Evolutionary conservation across 2,329 filamentous ascomycete species (phyloP), one percentile per base, ranked within the genome.

Genomic region (Podosphaera leucotricha): DNA sequence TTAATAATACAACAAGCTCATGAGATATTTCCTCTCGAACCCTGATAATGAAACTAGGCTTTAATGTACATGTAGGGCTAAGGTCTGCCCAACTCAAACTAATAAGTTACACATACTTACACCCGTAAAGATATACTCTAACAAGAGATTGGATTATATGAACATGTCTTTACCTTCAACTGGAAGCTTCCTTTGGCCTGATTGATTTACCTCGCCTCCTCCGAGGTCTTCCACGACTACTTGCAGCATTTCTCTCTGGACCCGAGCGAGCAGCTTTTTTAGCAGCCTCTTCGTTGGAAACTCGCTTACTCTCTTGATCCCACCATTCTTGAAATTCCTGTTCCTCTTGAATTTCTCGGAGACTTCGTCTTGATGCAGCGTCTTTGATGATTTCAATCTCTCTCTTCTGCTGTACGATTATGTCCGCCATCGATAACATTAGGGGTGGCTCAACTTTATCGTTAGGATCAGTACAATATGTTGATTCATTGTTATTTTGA

Each of bases 301-400:
- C 72, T 22, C 80, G 68, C 47, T 70, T 69, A 53, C 77, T 84
- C 60, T 93, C 86, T 49, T 80, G 76, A 51, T 92, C 83, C 85
- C 85, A 93, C 85, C 86, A 93, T 58, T 92, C 77, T 57, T 94
- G 83, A 58, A 98, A 98, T 43, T 84, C 84, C 57, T 98, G 90
- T 61, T 98, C 90, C 51, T 90, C 76, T 59, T 98, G 90, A 47
- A 98, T 98, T 49, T 95, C 90, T 55, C 92, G 77, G 24, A 98
- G 64, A 49, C 82, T 90, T 45, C 87, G 72, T 62, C 92, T 94
- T 2, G 85, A 82, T 10, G 77, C 77, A 0, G 85, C 83, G 57
- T 93, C 86, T 44, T 75, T 78, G 48, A 92, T 76, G 16, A 74
- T 71, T 46, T 84, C 75, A 56, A 92, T 90, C 57, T 94, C 86